Percentiles rank a stretch among this genome's conserved stretches.
Evolutionary conservation across 306 rosid species (phyloP).

Genomic region (Fagus crenata): DNA sequence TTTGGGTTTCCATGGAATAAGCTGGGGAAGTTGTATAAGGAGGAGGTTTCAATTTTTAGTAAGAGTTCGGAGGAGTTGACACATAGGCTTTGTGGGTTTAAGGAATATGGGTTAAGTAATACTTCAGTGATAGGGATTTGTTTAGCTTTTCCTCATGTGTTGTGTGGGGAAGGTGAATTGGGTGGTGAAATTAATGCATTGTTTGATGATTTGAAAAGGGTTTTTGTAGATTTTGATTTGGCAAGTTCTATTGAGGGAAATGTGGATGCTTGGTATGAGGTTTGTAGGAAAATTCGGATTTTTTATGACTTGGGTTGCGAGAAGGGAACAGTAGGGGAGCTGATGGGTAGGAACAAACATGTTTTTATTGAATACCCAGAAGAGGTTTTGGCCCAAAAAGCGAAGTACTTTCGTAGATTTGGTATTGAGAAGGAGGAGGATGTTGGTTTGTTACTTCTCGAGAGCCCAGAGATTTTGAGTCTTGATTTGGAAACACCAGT

Average conservation of each 20-base stretch:
- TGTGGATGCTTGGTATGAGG: slow-evolving; percentile 55
- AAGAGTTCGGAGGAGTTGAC: slow-evolving; percentile 38
- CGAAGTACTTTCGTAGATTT: slow-evolving; percentile 54
- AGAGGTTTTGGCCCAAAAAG: slow-evolving; percentile 45
- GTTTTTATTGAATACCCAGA: slow-evolving; percentile 49
- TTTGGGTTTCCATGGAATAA: slow-evolving; percentile 85
- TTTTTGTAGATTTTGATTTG: slow-evolving; percentile 52
- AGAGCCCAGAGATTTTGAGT: slow-evolving; percentile 46
- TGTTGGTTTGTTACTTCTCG: slow-evolving; percentile 52
- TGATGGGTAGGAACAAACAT: slow-evolving; percentile 46
- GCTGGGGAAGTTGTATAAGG: slow-evolving; percentile 58
- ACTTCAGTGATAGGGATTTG: slow-evolving; percentile 59
- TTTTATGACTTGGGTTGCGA: slow-evolving; percentile 58
- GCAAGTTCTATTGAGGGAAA: slow-evolving; percentile 52
- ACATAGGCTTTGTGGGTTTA: slow-evolving; percentile 43
- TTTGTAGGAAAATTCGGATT: slow-evolving; percentile 59
- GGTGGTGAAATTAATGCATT: slow-evolving; percentile 37
- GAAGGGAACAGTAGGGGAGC: slow-evolving; percentile 42
- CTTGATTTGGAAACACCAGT: slow-evolving; percentile 45
- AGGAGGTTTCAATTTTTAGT: slow-evolving; percentile 45
- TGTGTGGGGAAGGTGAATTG: slow-evolving; percentile 33
- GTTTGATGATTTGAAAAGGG: slow-evolving; percentile 47
- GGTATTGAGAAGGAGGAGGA: slow-evolving; percentile 52
- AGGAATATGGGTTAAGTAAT: slow-evolving; percentile 51
- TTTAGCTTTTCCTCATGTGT: slow-evolving; percentile 65